Percentiles rank a stretch among this genome's conserved stretches.
These are phyloP conservation scores for Chytridiales sp. DNA, from an alignment of 371 early-diverging fungal genomes.

Conservation along the genomic window DNA sequence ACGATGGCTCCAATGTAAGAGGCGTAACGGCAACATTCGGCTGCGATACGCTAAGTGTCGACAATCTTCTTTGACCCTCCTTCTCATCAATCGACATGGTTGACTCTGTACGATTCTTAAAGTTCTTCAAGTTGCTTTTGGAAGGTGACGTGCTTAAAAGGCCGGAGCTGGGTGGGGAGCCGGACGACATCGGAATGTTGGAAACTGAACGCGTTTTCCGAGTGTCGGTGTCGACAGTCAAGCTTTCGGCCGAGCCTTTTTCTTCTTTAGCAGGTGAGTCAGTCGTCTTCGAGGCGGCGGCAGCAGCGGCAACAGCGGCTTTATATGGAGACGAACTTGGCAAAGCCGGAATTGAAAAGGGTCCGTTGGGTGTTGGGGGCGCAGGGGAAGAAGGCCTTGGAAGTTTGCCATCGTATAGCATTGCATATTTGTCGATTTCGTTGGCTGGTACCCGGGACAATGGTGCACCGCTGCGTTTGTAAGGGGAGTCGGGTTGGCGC, in stretches of 20 bases:
- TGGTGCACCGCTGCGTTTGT: conserved; percentile 63
- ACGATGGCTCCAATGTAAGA: conserved; percentile 34
- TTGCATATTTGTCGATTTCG: conserved; percentile 38
- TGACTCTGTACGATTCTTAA: conserved; percentile 29
- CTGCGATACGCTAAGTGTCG: conserved; percentile 42
- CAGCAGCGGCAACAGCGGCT: background rate
- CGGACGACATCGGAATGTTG: background rate
- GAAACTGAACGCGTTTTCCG: background rate
- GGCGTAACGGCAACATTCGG: conserved; percentile 44
- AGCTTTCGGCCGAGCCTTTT: too few relatives aligned
- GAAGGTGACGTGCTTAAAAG: background rate
- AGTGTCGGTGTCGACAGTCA: too few relatives aligned
- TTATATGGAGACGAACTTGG: too few relatives aligned
- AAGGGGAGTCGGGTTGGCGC: conserved; percentile 73
- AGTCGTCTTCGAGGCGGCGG: background rate
- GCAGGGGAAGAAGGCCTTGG: conserved; percentile 14
- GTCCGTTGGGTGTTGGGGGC: background rate
- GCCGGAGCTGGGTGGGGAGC: background rate
- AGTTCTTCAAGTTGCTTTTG: conserved; percentile 10
- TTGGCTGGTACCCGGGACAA: conserved; percentile 44
- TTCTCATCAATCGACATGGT: conserved; percentile 33
- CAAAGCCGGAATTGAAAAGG: background rate
- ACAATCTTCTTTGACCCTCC: conserved; percentile 25
- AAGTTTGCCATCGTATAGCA: conserved; percentile 34
- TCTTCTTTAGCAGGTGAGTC: background rate